Base-by-base conservation (phyloP, 73 alveolate species). In the Paramecium octaurelia region DNA sequence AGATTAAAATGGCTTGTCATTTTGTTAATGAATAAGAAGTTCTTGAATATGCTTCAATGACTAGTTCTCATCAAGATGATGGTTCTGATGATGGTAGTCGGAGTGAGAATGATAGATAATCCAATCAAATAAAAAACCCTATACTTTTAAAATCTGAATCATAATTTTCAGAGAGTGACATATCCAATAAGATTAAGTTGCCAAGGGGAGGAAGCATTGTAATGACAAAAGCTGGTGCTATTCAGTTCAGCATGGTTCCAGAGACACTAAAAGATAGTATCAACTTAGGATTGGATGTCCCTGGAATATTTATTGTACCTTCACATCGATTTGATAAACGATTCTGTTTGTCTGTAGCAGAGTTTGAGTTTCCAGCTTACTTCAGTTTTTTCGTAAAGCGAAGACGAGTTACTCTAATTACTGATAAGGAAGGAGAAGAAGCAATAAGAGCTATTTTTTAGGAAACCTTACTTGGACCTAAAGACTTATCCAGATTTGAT, bases 291-390 rank as follows among this genome's bases (percentile, higher is more conserved):
- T 14, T 87, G 12, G 86, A 54, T 36, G 93, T 87, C 1, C 93
- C 93, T 29, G 76, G 87, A 14, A 58, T 58, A n/a, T 87, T 60
- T 50, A 87, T 87, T 34, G 76, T 87, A 3, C 93, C 93, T 21
- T 21, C 88, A 21, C 84, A 87, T 46, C 11, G 93, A 31, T 87
- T 87, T 21, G 88, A 87, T 64, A 87, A 77, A 50, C 42, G 76
- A 87, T 59, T 77, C 5, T 75, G 93, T 57, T 58, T 87, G 16
- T 58, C 68, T 36, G 93, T 87, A 5, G 93, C 93, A 36, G 93
- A 87, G 21, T 87, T 87, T 40, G 93, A 87, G 24, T 87, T 87
- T 20, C 93, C 93, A 3, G 93, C 93, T 59, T 87, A 87, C 29
- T 87, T 87, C 76, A 87, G 76, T 87, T 87, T 87, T 40, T 87